phyloP scores from a whole-genome alignment of 176 grass and related monocot genomes.

The Musa schizocarpa region DNA sequence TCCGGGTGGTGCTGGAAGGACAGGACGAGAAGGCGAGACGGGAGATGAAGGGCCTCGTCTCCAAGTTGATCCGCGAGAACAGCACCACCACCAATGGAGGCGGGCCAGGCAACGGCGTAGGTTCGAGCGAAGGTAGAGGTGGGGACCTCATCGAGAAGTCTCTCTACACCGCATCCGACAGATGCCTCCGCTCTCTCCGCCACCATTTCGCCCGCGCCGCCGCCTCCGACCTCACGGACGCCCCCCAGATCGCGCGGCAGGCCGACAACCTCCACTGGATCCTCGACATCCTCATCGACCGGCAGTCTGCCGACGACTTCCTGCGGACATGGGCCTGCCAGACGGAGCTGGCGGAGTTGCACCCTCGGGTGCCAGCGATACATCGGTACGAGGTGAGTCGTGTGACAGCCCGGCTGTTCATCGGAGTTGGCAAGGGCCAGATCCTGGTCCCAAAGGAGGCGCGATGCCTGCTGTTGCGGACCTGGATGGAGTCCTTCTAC shows the following conservation, averaged over 20 bases:
- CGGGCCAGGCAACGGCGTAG: constrained; percentile 16
- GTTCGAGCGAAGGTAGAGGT: neutral
- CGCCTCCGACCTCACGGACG: constrained; percentile 39
- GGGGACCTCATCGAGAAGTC: constrained; percentile 83
- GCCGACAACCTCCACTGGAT: constrained; percentile 97
- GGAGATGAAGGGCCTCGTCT: constrained; percentile 94
- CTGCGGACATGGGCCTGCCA: constrained; percentile 72
- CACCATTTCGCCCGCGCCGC: constrained; percentile 51
- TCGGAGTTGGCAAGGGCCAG: constrained; percentile 79
- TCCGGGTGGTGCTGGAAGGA: constrained; percentile 88
- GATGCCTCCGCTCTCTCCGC: constrained; percentile 54
- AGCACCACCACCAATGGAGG: constrained; percentile 33
- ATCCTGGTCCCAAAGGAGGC: constrained; percentile 83
- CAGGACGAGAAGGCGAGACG: constrained; percentile 93
- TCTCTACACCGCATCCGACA: constrained; percentile 67
- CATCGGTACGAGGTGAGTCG: constrained; percentile 85
- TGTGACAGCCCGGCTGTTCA: constrained; percentile 67
- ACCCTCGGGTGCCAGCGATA: constrained; percentile 69
- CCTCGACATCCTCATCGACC: constrained; percentile 90
- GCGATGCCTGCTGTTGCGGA: constrained; percentile 66
- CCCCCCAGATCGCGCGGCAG: constrained; percentile 59
- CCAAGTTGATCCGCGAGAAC: constrained; percentile 95
- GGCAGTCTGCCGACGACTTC: constrained; percentile 86
- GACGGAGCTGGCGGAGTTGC: constrained; percentile 56
- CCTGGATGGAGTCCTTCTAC: constrained; percentile 87